phyloP scores from a whole-genome alignment of 192 early-diverging fungal genomes.

The Backusella sp. region DNA sequence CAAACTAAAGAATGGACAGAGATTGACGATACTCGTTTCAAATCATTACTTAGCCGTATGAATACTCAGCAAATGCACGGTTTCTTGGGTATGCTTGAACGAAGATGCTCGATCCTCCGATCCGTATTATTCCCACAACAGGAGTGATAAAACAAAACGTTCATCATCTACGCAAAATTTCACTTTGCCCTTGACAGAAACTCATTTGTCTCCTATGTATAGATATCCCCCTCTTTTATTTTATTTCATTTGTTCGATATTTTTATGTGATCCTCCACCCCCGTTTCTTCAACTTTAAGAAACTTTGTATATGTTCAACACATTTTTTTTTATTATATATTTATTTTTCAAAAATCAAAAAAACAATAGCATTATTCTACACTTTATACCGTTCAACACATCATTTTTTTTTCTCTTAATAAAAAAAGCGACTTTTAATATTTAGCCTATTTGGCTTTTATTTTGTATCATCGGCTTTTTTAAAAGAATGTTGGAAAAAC shows the following conservation, averaged over 20 bases:
- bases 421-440: background rate
- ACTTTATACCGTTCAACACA: slow-evolving; percentile 6
- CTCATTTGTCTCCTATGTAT: slow-evolving; percentile 9
- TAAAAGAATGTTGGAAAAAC: background rate
- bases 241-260: background rate
- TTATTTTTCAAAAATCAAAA: background rate
- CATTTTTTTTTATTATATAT: background rate
- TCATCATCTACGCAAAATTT: background rate
- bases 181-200: background rate
- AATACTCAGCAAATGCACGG: slow-evolving; percentile 50
- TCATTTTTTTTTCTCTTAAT: slow-evolving; percentile 1
- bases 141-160: background rate
- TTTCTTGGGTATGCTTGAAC: slow-evolving; percentile 54
- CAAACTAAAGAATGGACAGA: slow-evolving; percentile 19
- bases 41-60: slow-evolving; percentile 39
- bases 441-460: background rate
- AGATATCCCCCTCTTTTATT: slow-evolving; percentile 5
- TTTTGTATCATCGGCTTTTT: background rate
- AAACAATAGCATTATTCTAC: slow-evolving; percentile 1
- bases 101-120: slow-evolving; percentile 50
- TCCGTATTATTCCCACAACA: slow-evolving; percentile 13
- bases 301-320: slow-evolving; percentile 5
- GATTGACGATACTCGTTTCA: slow-evolving; percentile 35
- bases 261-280: background rate
- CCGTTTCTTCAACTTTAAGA: background rate